Evolutionary conservation across 768 basidiomycete species (phyloP), one percentile per base, ranked within the genome.

Genomic region (Russula lepida): DNA sequence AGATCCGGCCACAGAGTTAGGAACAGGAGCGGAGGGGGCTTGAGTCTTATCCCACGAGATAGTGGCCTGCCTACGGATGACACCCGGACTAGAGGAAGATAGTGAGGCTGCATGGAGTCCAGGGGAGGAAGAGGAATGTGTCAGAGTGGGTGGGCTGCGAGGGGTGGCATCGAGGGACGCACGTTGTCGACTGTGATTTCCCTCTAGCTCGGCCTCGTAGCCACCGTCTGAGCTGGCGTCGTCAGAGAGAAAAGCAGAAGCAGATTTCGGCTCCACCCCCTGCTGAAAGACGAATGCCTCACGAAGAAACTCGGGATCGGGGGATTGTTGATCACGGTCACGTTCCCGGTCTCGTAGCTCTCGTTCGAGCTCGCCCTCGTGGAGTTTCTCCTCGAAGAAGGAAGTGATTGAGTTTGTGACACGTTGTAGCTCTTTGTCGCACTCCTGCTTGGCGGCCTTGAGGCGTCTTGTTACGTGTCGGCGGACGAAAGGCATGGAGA

Each of bases 351-450:
- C 70, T 52, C 64, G 66, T 54, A 71, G 77, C 65, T 86, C 71
- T 61, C 71, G 77, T 68, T 88, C 86, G 58, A 82, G 83, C 71
- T 92, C 86, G 56, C 80, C 84, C 65, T 91, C 89, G 48, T 88
- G 79, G 39, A 95, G 81, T 68, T 87, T 83, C 70, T 93, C 89
- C 76, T 99, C 95, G 67, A 97, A 95, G 75, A 93, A 98, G 41
- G 84, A 74, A 64, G 95, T 95, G 78, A 99, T 94, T 62, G 86
- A 91, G 74, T 91, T 87, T 62, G 95, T 92, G 71, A 98, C 89
- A 70, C 92, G 88, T 70, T 88, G 86, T 9, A 99, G 84, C 74
- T 97, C 93, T 78, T 89, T 90, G 82, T 99, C 93, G 79, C 95
- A 99, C 66, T 91, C 90, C 54, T 89, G 84, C 78, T 99, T 98